These are phyloP conservation scores for Lepidium campestre DNA, from an alignment of 441 rosid species.

Conservation along the genomic window DNA sequence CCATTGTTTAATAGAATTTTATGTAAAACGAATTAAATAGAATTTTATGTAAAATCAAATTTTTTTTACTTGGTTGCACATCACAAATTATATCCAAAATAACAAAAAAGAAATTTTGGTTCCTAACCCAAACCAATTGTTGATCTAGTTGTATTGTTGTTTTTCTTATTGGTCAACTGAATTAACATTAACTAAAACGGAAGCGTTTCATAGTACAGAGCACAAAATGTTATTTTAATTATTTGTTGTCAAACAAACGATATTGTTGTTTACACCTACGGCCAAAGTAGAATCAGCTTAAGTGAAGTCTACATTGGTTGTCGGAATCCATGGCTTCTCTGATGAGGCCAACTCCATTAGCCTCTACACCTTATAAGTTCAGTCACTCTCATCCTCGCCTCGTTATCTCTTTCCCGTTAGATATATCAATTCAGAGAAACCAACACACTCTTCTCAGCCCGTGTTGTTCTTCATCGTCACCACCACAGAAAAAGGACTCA, in stretches of 20 bases:
- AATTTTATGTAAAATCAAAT: not conserved
- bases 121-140: no score
- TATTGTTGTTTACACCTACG: no score
- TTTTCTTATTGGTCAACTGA: no score
- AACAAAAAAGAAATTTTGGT: no score
- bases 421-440: not conserved
- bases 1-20: not conserved
- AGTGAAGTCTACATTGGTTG: no score
- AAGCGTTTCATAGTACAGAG: no score
- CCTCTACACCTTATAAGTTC: not conserved
- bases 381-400: not conserved
- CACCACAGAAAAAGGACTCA: constrained; percentile 17
- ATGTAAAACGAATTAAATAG: not conserved
- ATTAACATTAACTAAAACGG: no score
- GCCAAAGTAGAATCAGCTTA: no score
- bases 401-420: not conserved
- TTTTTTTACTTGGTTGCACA: not conserved
- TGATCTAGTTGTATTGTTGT: no score
- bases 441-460: constrained; percentile 3
- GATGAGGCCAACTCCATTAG: not conserved
- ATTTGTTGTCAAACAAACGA: no score
- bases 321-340: not conserved
- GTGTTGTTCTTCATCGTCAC: constrained; percentile 19
- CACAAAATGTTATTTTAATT: no score
- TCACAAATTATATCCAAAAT: not conserved